Conservation (phyloP, 345 rosid genomes). For the Eucalyptus pauciflora region DNA sequence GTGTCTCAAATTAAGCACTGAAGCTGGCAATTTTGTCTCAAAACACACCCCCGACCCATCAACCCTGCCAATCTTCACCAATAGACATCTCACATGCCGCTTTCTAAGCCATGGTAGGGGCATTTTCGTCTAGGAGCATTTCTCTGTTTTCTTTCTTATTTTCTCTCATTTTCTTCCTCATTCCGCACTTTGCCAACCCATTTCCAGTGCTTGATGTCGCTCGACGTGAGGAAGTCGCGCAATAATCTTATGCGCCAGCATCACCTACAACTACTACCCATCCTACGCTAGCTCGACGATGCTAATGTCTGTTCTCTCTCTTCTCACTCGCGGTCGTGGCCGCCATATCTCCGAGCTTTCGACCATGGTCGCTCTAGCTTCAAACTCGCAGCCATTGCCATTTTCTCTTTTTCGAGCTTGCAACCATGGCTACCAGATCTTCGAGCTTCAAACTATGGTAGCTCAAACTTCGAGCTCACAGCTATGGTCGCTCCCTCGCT, state of each 20-base stretch:
- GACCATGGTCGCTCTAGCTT: background rate
- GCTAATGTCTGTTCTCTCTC: background rate
- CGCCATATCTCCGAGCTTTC: background rate
- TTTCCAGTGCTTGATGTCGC: background rate
- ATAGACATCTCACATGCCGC: background rate
- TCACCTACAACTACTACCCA: background rate
- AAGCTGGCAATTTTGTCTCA: background rate
- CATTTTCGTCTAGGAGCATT: background rate
- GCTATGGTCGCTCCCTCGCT: background rate
- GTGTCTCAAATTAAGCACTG: background rate
- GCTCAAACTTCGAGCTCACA: background rate
- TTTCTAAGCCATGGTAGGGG: background rate
- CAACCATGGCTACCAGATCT: background rate
- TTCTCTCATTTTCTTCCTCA: background rate
- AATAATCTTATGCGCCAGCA: background rate
- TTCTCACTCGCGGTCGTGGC: background rate
- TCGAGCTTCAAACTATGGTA: background rate
- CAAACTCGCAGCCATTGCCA: background rate
- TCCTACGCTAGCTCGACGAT: background rate
- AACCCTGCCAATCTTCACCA: background rate
- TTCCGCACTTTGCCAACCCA: background rate
- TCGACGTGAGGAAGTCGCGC: background rate
- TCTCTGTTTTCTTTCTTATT: background rate
- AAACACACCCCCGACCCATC: background rate
- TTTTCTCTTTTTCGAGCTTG: background rate